A percentile compares a stretch with the other conserved stretches of the same genome.
Conservation (phyloP, 208 protist genomes). For the Angomonas desouzai region DNA sequence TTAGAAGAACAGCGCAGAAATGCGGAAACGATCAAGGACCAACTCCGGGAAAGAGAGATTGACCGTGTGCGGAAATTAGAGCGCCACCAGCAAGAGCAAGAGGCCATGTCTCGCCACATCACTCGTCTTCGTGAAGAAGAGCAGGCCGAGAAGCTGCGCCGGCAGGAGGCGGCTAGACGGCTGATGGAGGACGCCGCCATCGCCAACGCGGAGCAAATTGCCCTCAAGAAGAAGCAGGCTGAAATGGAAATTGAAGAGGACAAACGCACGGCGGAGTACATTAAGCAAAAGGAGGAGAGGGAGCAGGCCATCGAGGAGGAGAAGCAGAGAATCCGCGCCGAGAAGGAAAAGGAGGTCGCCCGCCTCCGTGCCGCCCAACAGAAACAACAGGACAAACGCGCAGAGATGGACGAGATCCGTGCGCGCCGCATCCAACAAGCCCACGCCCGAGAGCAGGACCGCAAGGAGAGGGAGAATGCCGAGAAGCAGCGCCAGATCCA, state of each 20-base stretch:
- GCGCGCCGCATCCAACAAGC: slow-evolving; percentile 86
- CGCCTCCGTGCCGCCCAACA: slow-evolving; percentile 85
- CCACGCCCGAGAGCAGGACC: slow-evolving; percentile 68
- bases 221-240: slow-evolving; percentile 76
- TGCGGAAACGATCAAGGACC: slow-evolving; percentile 78
- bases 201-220: slow-evolving; percentile 92
- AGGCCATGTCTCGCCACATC: slow-evolving; percentile 90
- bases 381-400: slow-evolving; percentile 88
- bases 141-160: slow-evolving; percentile 73
- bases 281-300: slow-evolving; percentile 75
- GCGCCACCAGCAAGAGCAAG: slow-evolving; percentile 89
- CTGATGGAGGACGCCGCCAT: slow-evolving; percentile 92
- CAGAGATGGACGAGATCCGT: slow-evolving; percentile 89
- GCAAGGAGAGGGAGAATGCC: slow-evolving; percentile 77
- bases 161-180: slow-evolving; percentile 60
- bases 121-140: slow-evolving; percentile 85
- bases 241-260: slow-evolving; percentile 86
- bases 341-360: slow-evolving; percentile 91
- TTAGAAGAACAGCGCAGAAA: slow-evolving; percentile 80
- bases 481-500: slow-evolving; percentile 57
- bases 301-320: slow-evolving; percentile 87
- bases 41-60: slow-evolving; percentile 88
- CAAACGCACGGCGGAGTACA: slow-evolving; percentile 81
- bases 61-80: slow-evolving; percentile 87
- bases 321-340: slow-evolving; percentile 68